phyloP scores from a whole-genome alignment of 371 early-diverging fungal genomes.

The Apophysomyces trapeziformis region DNA sequence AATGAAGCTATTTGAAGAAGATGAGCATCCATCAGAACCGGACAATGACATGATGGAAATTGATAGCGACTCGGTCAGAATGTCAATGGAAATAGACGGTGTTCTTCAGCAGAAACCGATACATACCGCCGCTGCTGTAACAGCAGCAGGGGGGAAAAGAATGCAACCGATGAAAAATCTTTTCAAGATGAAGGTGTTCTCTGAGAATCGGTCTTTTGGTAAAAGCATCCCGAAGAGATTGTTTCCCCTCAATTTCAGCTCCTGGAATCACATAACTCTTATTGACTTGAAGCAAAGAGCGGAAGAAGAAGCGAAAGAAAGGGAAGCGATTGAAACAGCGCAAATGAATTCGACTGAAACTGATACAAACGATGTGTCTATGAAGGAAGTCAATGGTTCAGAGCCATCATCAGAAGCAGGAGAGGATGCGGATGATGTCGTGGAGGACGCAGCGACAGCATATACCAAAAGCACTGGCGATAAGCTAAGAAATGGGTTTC shows the following conservation, averaged over 20 bases:
- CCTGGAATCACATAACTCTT: background rate
- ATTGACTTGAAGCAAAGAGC: conserved; percentile 17
- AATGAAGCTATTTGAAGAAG: conserved; percentile 23
- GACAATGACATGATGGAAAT: background rate
- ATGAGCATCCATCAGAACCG: background rate
- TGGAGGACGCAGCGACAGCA: conserved; percentile 15
- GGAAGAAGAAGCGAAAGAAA: conserved; percentile 25
- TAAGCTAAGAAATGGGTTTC: background rate
- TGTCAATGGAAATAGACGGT: background rate
- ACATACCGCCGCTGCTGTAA: conserved; percentile 25
- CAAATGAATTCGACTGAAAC: background rate
- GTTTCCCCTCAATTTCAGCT: conserved; percentile 3
- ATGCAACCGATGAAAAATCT: conserved; percentile 22
- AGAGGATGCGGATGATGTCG: conserved; percentile 18
- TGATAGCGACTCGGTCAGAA: background rate
- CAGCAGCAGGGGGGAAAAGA: conserved; percentile 18
- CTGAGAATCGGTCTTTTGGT: conserved; percentile 9
- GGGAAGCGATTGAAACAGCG: conserved; percentile 8
- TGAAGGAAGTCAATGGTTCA: background rate
- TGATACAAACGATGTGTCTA: background rate
- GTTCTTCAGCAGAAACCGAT: conserved; percentile 7
- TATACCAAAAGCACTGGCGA: background rate
- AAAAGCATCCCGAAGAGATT: background rate
- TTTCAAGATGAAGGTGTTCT: conserved; percentile 24
- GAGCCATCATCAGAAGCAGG: background rate